phyloP scores from a whole-genome alignment of 441 rosid species.

The Pelargonium citronellum region DNA sequence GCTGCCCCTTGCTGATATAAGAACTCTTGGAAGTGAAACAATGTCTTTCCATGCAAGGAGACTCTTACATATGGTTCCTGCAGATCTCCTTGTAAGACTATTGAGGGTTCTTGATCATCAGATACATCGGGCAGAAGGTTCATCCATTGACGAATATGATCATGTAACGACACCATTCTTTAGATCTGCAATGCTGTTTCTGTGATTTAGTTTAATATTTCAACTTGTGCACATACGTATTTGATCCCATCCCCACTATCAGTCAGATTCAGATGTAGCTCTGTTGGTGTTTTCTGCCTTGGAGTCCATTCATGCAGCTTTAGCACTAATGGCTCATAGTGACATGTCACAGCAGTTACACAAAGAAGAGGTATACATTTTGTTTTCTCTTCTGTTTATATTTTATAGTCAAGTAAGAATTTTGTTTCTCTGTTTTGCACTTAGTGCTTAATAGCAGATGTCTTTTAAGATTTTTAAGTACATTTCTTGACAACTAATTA shows the following conservation, averaged over 20 bases:
- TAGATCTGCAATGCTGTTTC: neutral
- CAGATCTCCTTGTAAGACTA: conserved; percentile 65
- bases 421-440: conserved; percentile 12
- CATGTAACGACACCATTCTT: conserved; percentile 35
- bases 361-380: conserved; percentile 75
- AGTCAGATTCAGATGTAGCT: conserved; percentile 72
- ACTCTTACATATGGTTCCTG: conserved; percentile 82
- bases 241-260: conserved; percentile 24
- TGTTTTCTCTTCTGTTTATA: conserved; percentile 6
- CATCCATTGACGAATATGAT: conserved; percentile 60
- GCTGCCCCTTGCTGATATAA: conserved; percentile 58
- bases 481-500: conserved; percentile 12
- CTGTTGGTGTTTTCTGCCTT: conserved; percentile 67
- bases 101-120: conserved; percentile 82
- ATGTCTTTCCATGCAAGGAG: conserved; percentile 66
- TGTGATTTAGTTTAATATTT: neutral
- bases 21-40: conserved; percentile 74
- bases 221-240: neutral
- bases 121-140: conserved; percentile 96
- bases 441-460: conserved; percentile 11
- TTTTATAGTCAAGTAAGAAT: neutral
- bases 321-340: conserved; percentile 80
- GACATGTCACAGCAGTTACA: conserved; percentile 95
- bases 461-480: too few relatives aligned
- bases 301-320: conserved; percentile 91